Conservation (phyloP, 306 rosid genomes). For the Cicer yamashitae region DNA sequence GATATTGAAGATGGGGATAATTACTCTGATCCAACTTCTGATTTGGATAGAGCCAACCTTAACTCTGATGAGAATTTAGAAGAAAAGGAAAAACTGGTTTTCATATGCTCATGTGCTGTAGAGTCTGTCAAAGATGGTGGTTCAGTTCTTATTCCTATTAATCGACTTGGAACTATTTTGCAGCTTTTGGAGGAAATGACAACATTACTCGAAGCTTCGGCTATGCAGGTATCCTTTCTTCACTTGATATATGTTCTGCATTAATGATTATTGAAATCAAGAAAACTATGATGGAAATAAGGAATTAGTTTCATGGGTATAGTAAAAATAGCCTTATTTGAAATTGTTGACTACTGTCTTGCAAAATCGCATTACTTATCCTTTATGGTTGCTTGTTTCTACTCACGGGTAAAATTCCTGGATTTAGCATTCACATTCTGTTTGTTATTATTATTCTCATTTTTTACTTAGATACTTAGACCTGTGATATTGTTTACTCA, state of each 20-base stretch:
- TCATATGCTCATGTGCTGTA: conserved; percentile 64
- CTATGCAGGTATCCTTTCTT: conserved; percentile 58
- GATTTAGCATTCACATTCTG: conserved; percentile 8
- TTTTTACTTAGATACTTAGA: conserved; percentile 14
- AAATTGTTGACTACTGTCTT: conserved; percentile 17
- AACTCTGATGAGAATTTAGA: conserved; percentile 58
- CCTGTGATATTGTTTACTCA: neutral
- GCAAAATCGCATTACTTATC: neutral
- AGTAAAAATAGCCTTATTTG: neutral
- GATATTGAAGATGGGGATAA: conserved; percentile 52
- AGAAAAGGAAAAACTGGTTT: conserved; percentile 70
- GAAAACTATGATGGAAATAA: neutral
- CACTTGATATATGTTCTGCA: conserved; percentile 3
- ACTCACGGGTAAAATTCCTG: neutral
- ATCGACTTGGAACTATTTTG: conserved; percentile 66
- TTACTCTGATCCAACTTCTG: conserved; percentile 35
- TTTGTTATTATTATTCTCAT: conserved; percentile 5
- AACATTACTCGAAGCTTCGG: conserved; percentile 62
- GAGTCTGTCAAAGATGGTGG: conserved; percentile 77
- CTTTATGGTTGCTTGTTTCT: conserved; percentile 25
- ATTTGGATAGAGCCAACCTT: conserved; percentile 46
- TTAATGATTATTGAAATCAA: conserved; percentile 14
- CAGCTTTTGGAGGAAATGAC: conserved; percentile 82
- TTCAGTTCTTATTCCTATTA: conserved; percentile 79
- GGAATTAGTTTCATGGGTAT: conserved; percentile 2